phyloP scores from a whole-genome alignment of 495 filamentous ascomycete species.

The Penicillium longicatenatum region DNA sequence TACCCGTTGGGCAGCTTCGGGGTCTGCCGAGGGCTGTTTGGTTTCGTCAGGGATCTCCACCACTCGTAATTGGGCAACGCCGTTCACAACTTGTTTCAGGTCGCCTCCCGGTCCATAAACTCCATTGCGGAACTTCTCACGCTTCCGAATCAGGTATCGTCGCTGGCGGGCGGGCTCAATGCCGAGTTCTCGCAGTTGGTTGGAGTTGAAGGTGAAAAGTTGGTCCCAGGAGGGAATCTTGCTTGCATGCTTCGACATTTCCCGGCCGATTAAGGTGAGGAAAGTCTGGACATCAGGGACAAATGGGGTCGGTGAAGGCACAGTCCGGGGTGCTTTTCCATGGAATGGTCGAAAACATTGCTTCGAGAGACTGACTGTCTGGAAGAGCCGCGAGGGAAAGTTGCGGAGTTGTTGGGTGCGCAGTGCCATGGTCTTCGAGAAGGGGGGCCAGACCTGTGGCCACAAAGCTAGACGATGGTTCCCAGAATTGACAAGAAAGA shows the following conservation, averaged over 20 bases:
- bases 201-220: conserved; percentile 76
- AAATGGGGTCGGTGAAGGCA: conserved; percentile 77
- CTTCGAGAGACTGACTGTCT: conserved; percentile 26
- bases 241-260: conserved; percentile 72
- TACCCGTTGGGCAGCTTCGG: not conserved
- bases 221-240: conserved; percentile 87
- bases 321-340: conserved; percentile 27
- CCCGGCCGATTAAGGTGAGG: conserved; percentile 88
- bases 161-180: conserved; percentile 82
- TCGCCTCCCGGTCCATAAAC: conserved; percentile 79
- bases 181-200: conserved; percentile 77
- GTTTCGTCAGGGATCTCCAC: conserved; percentile 56
- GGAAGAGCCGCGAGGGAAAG: conserved; percentile 31
- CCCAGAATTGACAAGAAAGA: conserved; percentile 2
- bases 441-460: not conserved
- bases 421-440: conserved; percentile 32
- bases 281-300: conserved; percentile 90
- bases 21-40: conserved; percentile 2
- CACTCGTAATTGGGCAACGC: conserved; percentile 67
- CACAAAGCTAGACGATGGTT: not conserved
- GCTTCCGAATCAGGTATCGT: conserved; percentile 82
- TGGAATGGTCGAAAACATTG: conserved; percentile 41
- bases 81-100: conserved; percentile 68
- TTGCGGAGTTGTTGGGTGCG: conserved; percentile 31
- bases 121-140: conserved; percentile 77